Base-by-base conservation (phyloP, 805 yeast genomes). In the Sporopachydermia quercuum region DNA sequence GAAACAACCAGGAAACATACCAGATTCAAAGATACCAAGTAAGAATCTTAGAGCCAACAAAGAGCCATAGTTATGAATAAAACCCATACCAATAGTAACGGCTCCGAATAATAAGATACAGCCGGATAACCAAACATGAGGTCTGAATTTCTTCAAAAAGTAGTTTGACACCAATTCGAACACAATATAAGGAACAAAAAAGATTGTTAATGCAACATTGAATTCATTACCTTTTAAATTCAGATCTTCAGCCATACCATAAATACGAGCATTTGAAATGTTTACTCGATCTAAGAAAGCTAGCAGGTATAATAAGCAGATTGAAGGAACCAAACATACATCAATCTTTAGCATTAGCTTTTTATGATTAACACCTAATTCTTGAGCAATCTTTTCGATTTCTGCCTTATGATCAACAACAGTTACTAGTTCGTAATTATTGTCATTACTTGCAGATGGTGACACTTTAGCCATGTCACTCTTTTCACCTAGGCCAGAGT, bases 261-360 rank as follows among this genome's bases (percentile, higher is more conserved):
- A 81, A 41, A 78, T 70, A 43, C 74, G 74, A 4, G 94, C 93
- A 56, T 83, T 82, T 19, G 87, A 74, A 45, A 83, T 79, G 55
- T 83, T 83, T 43, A 82, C 87, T 55, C 93, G 66, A 55, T 83
- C 93, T 51, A 83, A 60, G 52, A 82, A 83, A 1, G 89, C 78
- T 45, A 82, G 66, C 55, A 83, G 73, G 51, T 83, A 83, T 36
- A 83, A 62, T 18, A 81, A 50, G 51, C 85, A 74, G 47, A 83
- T 78, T n/a, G 85, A 76, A 3, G 87, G 85, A 18, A 81, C 76
- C 34, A 82, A 76, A 44, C 82, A 71, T 1, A 73, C 40, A 50
- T 81, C 89, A 19, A 77, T 62, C 49, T 78, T 80, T 66, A 73
- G 61, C 72, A 72, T 70, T 18, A 81, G 57, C 47, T 61, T 66